Base-by-base conservation (phyloP, 257 asterid genomes). In the Solanum boliviense region DNA sequence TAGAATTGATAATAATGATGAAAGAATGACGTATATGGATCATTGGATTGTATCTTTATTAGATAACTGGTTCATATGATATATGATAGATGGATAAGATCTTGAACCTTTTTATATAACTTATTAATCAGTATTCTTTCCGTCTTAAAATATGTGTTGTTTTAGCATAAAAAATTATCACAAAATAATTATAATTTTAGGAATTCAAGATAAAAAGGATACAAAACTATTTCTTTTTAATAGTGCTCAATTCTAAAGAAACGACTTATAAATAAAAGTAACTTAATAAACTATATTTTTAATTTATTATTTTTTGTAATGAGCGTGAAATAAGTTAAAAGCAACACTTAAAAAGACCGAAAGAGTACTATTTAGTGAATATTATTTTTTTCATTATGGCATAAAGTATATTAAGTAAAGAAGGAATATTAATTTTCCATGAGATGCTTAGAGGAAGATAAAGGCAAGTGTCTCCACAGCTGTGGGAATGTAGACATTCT, bases 401-500 rank as follows among this genome's bases (percentile, higher is more conserved):
- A 46, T 81, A 46, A 46, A 81, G 29, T 81, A 46, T 27, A 25
- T 16, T 58, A 21, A 81, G 70, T 29, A 29, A 29, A 29, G 27
- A 29, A 29, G 36, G 38, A 41, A 44, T 44, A 78, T 74, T 20
- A 9, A 23, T n/a, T 39, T 38, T 76, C 58, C 58, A 76, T 79
- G 38, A 79, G 85, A 79, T 2, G 52, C 27, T 44, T 21, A 78
- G 35, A n/a, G 84, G 84, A 44, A 79, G 25, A 8, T 25, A 31
- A n/a, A 41, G 84, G 87, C 10, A n/a, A 70, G 36, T 39, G 20
- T 84, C 88, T 81, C 90, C 90, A 60, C 81, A 82, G 92, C 91
- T 82, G 88, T 88, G 89, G 89, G 81, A 91, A 89, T 29, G 79
- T 20, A 76, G 92, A 90, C 92, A 35, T 15, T 74, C 88, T 36